Base-by-base conservation (phyloP, 2,329 filamentous ascomycete species). In the Trichoderma sp. region DNA sequence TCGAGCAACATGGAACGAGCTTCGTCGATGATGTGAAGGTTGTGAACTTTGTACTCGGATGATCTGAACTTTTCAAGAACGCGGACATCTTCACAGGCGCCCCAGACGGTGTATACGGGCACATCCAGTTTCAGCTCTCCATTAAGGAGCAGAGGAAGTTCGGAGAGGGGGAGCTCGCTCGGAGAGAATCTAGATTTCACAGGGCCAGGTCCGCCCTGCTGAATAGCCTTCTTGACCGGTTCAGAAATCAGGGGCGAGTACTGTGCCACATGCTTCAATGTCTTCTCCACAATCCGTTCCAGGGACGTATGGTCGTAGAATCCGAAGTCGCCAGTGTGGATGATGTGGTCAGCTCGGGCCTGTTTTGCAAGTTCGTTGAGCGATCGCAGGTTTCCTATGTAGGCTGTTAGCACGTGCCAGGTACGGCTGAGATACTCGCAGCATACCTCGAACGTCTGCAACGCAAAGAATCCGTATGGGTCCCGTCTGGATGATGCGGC, bases 81-180 rank as follows among this genome's bases (percentile, higher is more conserved):
- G 69, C 96, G 91, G 24, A 99, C 96, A 86, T 99, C 96, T 82
- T 99, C 96, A 78, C 96, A 99, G 59, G 96, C 96, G 78, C 96
- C 96, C 96, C 96, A 99, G 47, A 99, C 96, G 52, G 96, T 99
- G 83, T 97, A 98, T 68, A 99, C 96, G 0, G 96, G 96, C 69
- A 99, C 92, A 71, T 99, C 94, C 69, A 99, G 89, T 78, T 93
- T 97, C 77, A 96, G 87, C 74, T 92, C 91, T 80, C 94, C 94
- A 81, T 89, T 92, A 73, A 99, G 88, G 75, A 99, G 93, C 76
- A 92, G 88, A 29, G 95, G 88, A 43, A 99, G 89, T 83, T 99
- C 94, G 69, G 96, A 99, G 65, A 99, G 90, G 69, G 94, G 93
- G 33, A 97, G 89, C 72, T 96, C 92, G 76, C 90, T 89, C 27